Evolutionary conservation across 305 asterid species (phyloP).

Genomic region (Fraxinus xanthoxyloides): DNA sequence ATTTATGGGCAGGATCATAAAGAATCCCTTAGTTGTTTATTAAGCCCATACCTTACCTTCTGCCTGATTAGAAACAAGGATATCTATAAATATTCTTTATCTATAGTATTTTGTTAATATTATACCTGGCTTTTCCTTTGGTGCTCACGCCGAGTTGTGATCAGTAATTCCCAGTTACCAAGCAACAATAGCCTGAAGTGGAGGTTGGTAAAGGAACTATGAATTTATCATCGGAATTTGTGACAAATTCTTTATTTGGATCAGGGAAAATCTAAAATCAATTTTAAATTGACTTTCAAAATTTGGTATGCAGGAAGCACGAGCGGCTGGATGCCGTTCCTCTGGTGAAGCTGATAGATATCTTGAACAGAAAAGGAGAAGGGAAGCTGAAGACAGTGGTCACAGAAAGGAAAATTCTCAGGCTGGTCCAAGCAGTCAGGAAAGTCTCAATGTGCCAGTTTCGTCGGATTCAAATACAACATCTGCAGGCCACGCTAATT

Average conservation of each 20-base stretch:
- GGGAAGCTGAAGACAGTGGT: conserved; percentile 48
- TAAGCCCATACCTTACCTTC: not conserved
- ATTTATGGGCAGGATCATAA: not conserved
- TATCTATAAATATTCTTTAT: not conserved
- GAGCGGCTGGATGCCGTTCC: conserved; percentile 70
- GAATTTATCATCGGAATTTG: not conserved
- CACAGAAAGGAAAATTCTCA: conserved; percentile 48
- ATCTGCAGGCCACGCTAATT: conserved; percentile 48
- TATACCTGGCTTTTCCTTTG: not conserved
- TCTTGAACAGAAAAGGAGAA: conserved; percentile 55
- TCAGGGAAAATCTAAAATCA: not conserved
- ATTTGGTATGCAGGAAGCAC: conserved; percentile 62
- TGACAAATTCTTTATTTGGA: not conserved
- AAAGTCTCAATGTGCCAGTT: conserved; percentile 40
- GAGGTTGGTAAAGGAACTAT: not conserved
- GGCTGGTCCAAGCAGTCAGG: conserved; percentile 57
- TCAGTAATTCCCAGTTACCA: not conserved
- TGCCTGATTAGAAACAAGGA: not conserved
- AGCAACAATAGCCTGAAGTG: not conserved
- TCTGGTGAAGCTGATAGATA: conserved; percentile 69
- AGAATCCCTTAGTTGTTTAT: not conserved
- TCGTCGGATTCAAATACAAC: conserved; percentile 57
- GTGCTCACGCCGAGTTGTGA: not conserved
- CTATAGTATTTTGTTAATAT: not conserved
- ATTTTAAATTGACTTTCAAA: not conserved